phyloP scores from a whole-genome alignment of 163 green algal species.

The Dunaliella salina region DNA sequence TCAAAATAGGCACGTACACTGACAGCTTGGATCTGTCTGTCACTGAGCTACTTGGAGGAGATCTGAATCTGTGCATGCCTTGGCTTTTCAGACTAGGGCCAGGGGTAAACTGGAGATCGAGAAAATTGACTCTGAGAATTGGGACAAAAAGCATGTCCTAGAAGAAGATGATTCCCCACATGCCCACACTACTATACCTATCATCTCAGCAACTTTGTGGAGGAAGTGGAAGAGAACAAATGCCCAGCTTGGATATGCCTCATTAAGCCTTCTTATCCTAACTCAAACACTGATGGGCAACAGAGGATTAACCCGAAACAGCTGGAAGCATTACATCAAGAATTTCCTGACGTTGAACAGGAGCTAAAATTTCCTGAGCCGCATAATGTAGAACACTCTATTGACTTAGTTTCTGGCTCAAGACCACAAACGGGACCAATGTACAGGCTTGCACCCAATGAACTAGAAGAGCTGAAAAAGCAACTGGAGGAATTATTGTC shows the following conservation, averaged over 20 bases:
- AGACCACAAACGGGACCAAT: slow-evolving; percentile 1
- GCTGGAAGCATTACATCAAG: too few relatives aligned
- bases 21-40: not conserved
- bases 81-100: not conserved
- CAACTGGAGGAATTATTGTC: slow-evolving; percentile 25
- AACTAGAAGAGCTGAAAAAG: slow-evolving; percentile 26
- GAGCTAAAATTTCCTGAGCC: too few relatives aligned
- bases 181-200: not conserved
- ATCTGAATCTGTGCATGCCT: not conserved
- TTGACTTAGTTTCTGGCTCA: not conserved
- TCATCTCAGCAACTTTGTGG: not conserved
- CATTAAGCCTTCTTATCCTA: not conserved
- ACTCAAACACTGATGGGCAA: not conserved
- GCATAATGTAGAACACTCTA: slow-evolving; percentile 14
- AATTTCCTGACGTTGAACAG: not conserved
- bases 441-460: slow-evolving; percentile 2
- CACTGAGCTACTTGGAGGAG: not conserved
- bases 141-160: too few relatives aligned
- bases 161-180: too few relatives aligned
- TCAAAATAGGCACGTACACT: not conserved
- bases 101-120: not conserved
- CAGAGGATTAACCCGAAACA: not conserved
- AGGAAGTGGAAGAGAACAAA: not conserved
- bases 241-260: not conserved
- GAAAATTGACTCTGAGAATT: too few relatives aligned